Evolutionary conservation across 352 stramenopile genomes (phyloP).

Genomic region (Thalassiosira delicatula): DNA sequence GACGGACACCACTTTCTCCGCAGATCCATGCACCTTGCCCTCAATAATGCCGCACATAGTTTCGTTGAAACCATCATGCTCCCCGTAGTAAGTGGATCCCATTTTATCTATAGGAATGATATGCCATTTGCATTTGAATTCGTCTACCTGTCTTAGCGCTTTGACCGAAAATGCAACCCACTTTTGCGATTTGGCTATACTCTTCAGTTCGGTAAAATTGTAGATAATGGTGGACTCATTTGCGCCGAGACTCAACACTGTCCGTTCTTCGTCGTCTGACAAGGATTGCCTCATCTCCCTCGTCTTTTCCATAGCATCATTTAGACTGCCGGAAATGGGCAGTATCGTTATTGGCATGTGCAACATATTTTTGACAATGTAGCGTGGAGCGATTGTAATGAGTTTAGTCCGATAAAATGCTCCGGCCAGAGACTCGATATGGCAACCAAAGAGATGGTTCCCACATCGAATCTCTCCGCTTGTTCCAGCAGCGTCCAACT

Average conservation of each 20-base stretch:
- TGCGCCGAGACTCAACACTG: conserved; percentile 14
- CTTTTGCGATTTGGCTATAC: no score
- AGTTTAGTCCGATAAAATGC: conserved; percentile 55
- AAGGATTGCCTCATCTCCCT: conserved; percentile 4
- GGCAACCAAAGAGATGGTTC: conserved; percentile 48
- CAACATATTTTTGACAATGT: conserved; percentile 66
- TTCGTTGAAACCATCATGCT: conserved; percentile 40
- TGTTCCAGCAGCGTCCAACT: conserved; percentile 53
- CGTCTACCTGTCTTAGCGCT: conserved; percentile 11
- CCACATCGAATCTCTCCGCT: conserved; percentile 50
- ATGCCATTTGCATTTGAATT: conserved; percentile 35
- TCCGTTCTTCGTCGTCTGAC: conserved; percentile 14
- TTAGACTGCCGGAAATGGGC: conserved; percentile 38
- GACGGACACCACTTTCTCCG: conserved; percentile 27
- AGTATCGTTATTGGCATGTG: conserved; percentile 58
- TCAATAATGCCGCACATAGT: conserved; percentile 35
- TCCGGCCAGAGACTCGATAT: conserved; percentile 60
- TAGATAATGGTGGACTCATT: conserved; percentile 50
- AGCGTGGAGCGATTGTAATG: conserved; percentile 58
- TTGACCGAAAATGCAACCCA: conserved; percentile 61
- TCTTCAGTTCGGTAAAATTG: conserved; percentile 48
- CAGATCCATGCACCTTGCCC: conserved; percentile 28
- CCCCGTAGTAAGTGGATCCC: conserved; percentile 21
- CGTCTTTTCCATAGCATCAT: conserved; percentile 29
- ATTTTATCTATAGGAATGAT: conserved; percentile 33